These are phyloP conservation scores for Saccharomyces cerevisiae DNA, from an alignment of 805 yeast genomes.

Conservation along the genomic window DNA sequence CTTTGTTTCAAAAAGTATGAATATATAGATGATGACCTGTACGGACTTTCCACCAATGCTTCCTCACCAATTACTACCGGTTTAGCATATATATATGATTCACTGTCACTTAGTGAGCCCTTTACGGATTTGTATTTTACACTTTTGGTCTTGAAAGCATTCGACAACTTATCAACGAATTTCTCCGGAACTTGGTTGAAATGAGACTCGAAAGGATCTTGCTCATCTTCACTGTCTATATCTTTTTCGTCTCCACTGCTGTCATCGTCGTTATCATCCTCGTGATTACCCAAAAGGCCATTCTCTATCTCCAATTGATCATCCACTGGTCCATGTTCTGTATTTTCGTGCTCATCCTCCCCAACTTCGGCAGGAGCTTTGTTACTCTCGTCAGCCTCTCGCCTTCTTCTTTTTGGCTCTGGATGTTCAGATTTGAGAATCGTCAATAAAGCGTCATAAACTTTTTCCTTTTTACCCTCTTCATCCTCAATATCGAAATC, in stretches of 20 bases:
- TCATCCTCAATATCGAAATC: constrained; percentile 15
- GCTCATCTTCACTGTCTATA: constrained; percentile 34
- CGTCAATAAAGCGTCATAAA: constrained; percentile 61
- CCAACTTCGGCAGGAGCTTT: constrained; percentile 8
- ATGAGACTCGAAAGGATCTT: constrained; percentile 74
- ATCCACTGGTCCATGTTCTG: constrained; percentile 22
- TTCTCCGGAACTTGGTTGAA: constrained; percentile 43
- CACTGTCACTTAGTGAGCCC: constrained; percentile 9
- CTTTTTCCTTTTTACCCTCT: constrained; percentile 34
- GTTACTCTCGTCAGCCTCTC: constrained; percentile 14
- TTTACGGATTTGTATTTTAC: constrained; percentile 21
- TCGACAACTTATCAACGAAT: constrained; percentile 33
- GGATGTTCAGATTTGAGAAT: constrained; percentile 45
- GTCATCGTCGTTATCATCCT: constrained; percentile 16
- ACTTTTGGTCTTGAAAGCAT: constrained; percentile 27
- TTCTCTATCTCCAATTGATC: constrained; percentile 11
- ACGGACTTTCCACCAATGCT: constrained; percentile 15
- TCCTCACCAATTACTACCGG: constrained; percentile 17
- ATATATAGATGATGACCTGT: constrained; percentile 18
- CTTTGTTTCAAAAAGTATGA: constrained; percentile 42
- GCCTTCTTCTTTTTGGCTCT: constrained; percentile 11
- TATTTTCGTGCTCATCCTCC: constrained; percentile 12
- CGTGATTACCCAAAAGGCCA: constrained; percentile 22
- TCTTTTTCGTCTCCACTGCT: constrained; percentile 19
- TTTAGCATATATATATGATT: constrained; percentile 20